Percentiles rank a stretch among this genome's conserved stretches.
phyloP scores from a whole-genome alignment of 2,329 filamentous ascomycete genomes.

The Scorias spongiosa region DNA sequence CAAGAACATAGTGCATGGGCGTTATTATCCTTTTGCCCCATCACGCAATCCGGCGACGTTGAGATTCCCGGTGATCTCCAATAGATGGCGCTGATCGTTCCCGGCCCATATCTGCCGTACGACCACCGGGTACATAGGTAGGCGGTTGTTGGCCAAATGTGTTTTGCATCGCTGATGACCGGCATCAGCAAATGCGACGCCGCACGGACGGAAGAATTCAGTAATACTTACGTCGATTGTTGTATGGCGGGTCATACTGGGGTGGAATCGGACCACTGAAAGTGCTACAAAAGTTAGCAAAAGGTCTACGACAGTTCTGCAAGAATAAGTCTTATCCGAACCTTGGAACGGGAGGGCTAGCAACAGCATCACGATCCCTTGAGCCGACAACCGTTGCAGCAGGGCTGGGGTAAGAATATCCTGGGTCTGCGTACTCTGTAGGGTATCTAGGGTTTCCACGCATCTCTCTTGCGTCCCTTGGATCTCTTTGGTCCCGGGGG shows the following conservation, averaged over 20 bases:
- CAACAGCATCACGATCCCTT: slow-evolving; percentile 14
- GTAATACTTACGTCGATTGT: slow-evolving; percentile 19
- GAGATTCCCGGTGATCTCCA: neutral
- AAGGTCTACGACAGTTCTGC: neutral
- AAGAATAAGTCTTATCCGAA: slow-evolving; percentile 9
- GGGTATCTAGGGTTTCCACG: slow-evolving; percentile 7
- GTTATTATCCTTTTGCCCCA: no score
- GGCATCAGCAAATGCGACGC: slow-evolving; percentile 11
- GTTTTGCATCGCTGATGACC: slow-evolving; percentile 10
- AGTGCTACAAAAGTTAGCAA: slow-evolving; percentile 15
- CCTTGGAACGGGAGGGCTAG: slow-evolving; percentile 16
- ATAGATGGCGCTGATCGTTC: neutral
- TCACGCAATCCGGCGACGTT: neutral
- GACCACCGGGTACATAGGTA: neutral
- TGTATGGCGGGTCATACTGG: slow-evolving; percentile 15
- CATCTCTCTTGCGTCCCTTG: neutral
- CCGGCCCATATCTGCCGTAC: neutral
- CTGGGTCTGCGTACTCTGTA: slow-evolving; percentile 18
- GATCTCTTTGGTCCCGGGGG: neutral
- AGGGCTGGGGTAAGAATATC: slow-evolving; percentile 22
- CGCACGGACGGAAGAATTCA: slow-evolving; percentile 2
- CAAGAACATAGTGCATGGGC: no score
- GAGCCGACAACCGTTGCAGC: slow-evolving; percentile 17
- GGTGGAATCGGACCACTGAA: slow-evolving; percentile 12
- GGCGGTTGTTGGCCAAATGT: neutral